phyloP scores from a whole-genome alignment of 495 filamentous ascomycete species.

The Echria macrotheca region DNA sequence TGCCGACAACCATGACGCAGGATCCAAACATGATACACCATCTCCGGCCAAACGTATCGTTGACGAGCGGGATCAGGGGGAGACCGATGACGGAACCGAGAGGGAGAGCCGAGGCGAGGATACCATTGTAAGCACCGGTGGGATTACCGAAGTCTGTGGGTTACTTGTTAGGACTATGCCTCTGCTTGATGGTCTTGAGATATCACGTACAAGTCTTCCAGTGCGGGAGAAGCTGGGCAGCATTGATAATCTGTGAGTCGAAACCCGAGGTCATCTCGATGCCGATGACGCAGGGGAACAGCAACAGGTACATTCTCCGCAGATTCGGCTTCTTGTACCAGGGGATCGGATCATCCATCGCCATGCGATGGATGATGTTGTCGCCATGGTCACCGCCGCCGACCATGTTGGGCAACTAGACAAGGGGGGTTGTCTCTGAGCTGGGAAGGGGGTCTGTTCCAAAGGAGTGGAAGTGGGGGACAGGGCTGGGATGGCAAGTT shows the following conservation, averaged over 20 bases:
- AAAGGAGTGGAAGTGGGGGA: too few relatives aligned
- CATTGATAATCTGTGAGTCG: constrained; percentile 66
- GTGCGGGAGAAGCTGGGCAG: constrained; percentile 53
- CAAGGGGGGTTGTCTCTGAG: too few relatives aligned
- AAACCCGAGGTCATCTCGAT: constrained; percentile 70
- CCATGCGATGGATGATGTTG: constrained; percentile 49
- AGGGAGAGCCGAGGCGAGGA: constrained; percentile 39
- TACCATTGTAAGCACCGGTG: constrained; percentile 40
- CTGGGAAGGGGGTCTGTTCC: too few relatives aligned
- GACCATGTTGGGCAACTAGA: constrained; percentile 33
- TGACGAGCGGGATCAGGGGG: constrained; percentile 53
- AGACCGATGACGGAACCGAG: constrained; percentile 48
- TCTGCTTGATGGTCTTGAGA: constrained; percentile 8
- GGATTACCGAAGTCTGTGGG: constrained; percentile 38
- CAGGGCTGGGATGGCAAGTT: too few relatives aligned
- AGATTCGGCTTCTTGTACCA: constrained; percentile 64
- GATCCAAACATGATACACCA: constrained; percentile 57
- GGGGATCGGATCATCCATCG: constrained; percentile 47
- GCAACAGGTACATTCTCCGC: constrained; percentile 52
- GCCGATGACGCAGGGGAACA: constrained; percentile 64
- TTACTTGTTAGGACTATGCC: constrained; percentile 1
- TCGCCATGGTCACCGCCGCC: constrained; percentile 28
- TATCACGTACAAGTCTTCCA: constrained; percentile 53
- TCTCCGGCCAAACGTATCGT: constrained; percentile 50
- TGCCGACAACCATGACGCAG: constrained; percentile 51